phyloP scores from a whole-genome alignment of 257 asterid species.

The Nicotiana tabacum region DNA sequence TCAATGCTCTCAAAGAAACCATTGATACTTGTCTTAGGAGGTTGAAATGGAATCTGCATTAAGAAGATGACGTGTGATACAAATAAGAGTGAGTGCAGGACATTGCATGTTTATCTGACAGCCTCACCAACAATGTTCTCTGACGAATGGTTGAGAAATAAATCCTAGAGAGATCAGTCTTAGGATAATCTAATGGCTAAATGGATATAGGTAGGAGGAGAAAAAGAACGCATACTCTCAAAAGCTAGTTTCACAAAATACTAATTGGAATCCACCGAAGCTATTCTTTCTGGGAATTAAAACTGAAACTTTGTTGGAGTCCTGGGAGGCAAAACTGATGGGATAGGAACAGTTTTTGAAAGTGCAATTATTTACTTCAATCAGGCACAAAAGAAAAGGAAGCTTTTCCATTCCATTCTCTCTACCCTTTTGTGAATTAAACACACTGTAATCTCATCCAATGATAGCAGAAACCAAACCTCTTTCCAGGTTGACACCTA shows the following conservation, averaged over 20 bases:
- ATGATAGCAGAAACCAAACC: background rate
- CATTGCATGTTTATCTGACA: background rate
- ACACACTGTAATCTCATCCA: background rate
- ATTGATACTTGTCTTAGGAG: conserved; percentile 57
- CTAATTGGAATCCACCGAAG: background rate
- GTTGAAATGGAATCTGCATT: conserved; percentile 77
- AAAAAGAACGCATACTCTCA: background rate
- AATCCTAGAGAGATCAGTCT: background rate
- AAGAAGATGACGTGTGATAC: background rate
- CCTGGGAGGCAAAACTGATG: background rate
- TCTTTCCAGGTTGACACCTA: background rate
- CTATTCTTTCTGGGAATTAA: background rate
- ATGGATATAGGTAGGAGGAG: background rate
- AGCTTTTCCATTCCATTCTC: background rate
- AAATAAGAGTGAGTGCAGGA: background rate
- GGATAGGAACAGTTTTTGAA: background rate
- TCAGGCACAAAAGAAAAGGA: background rate
- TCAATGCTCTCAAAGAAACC: conserved; percentile 77
- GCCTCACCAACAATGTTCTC: background rate
- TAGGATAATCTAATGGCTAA: background rate
- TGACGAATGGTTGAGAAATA: background rate
- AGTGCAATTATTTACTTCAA: background rate
- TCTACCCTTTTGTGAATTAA: background rate
- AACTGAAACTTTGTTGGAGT: background rate
- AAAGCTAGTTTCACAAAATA: background rate